These are phyloP conservation scores for Apiospora pterosperma DNA, from an alignment of 2,329 filamentous ascomycete genomes.

Conservation along the genomic window DNA sequence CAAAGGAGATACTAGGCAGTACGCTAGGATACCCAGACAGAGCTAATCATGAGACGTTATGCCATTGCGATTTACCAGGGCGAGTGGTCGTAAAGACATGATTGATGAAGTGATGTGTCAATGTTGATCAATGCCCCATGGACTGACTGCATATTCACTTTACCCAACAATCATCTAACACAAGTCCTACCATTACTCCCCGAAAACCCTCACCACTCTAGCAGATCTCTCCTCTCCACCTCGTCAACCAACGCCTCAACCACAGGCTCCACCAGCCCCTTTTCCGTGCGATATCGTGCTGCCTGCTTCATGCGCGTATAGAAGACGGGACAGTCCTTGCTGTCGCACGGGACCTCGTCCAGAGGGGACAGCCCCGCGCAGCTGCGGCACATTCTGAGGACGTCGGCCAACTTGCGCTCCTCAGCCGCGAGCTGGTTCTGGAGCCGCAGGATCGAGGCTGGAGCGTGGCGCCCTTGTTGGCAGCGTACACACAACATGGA, in stretches of 20 bases:
- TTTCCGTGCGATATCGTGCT: slow-evolving; percentile 41
- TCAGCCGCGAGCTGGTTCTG: slow-evolving; percentile 57
- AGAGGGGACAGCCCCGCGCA: slow-evolving; percentile 71
- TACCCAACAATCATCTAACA: neutral
- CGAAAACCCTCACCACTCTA: slow-evolving; percentile 28
- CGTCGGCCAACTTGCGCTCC: slow-evolving; percentile 60
- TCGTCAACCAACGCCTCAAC: slow-evolving; percentile 29
- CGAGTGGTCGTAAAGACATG: neutral
- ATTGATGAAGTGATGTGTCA: neutral
- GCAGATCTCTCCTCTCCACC: slow-evolving; percentile 18
- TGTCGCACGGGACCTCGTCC: slow-evolving; percentile 84
- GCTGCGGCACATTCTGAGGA: slow-evolving; percentile 72
- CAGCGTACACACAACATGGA: slow-evolving; percentile 56
- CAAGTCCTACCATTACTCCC: neutral
- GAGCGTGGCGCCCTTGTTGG: slow-evolving; percentile 36
- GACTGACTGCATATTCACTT: neutral
- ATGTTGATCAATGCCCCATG: neutral
- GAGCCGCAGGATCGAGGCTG: slow-evolving; percentile 62
- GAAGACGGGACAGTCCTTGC: slow-evolving; percentile 88
- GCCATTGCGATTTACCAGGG: neutral
- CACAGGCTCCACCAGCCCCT: slow-evolving; percentile 30
- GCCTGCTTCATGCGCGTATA: slow-evolving; percentile 70
- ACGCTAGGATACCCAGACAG: neutral
- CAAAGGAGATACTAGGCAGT: neutral
- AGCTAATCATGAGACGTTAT: neutral